Percentiles rank a stretch among this genome's conserved stretches.
These are phyloP conservation scores for Neonectria hederae DNA, from an alignment of 2,329 filamentous ascomycete species.

Conservation along the genomic window DNA sequence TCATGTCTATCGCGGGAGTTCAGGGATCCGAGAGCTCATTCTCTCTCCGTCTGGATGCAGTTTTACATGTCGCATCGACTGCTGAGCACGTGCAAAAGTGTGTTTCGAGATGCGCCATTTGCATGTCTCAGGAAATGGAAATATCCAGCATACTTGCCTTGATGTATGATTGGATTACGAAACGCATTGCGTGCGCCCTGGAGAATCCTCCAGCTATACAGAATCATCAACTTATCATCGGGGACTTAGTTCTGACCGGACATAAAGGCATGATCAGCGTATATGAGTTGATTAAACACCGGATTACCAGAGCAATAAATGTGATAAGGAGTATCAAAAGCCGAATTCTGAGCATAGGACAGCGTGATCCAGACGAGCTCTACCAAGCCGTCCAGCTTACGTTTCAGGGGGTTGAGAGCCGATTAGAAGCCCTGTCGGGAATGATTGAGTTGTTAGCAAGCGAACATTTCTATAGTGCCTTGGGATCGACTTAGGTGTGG, in stretches of 20 bases:
- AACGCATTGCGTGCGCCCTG: constrained; percentile 4
- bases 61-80: constrained; percentile 8
- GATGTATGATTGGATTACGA: constrained; percentile 13
- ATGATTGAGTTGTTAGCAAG: constrained; percentile 8
- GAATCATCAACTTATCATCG: constrained; percentile 12
- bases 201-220: constrained; percentile 4
- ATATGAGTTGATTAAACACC: constrained; percentile 7
- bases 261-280: constrained; percentile 5
- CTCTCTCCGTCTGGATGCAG: constrained; percentile 9
- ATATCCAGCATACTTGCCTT: constrained; percentile 7
- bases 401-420: constrained; percentile 6
- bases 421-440: constrained; percentile 10
- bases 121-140: constrained; percentile 10
- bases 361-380: constrained; percentile 4
- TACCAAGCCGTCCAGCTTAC: constrained; percentile 5
- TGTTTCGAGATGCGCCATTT: constrained; percentile 9
- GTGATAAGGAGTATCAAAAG: constrained; percentile 6
- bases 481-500: not conserved
- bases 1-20: constrained; percentile 10
- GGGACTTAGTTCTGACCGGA: constrained; percentile 6
- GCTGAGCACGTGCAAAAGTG: constrained; percentile 9
- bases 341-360: constrained; percentile 1
- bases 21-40: constrained; percentile 5
- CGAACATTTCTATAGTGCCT: not conserved
- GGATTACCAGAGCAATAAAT: constrained; percentile 2